phyloP scores from a whole-genome alignment of 2,329 filamentous ascomycete genomes.

The Pseudocercospora vitis region DNA sequence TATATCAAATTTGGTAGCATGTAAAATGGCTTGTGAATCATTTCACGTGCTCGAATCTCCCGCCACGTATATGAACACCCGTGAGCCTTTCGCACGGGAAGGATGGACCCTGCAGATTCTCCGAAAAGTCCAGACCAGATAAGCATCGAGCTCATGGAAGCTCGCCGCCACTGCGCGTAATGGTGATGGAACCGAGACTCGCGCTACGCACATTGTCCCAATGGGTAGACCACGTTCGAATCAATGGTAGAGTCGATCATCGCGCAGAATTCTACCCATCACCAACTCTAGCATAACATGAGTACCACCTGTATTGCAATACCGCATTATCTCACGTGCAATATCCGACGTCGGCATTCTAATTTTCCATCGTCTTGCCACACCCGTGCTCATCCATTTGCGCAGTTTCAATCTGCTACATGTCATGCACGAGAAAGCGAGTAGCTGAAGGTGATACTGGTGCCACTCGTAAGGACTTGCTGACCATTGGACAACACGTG shows the following conservation, averaged over 20 bases:
- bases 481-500: conserved; percentile 83
- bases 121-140: neutral
- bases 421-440: neutral
- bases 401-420: too few species aligned
- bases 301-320: too few species aligned
- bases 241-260: too few species aligned
- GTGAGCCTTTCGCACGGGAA: neutral
- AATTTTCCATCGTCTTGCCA: neutral
- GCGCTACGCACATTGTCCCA: too few species aligned
- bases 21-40: neutral
- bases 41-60: too few species aligned
- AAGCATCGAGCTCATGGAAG: neutral
- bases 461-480: conserved; percentile 38
- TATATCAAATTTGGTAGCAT: conserved; percentile 3
- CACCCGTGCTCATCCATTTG: neutral
- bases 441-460: conserved; percentile 41
- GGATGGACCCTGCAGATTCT: conserved; percentile 4
- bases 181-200: too few species aligned
- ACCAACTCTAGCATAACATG: too few species aligned
- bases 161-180: neutral
- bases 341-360: too few species aligned
- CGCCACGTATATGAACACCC: neutral
- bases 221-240: too few species aligned
- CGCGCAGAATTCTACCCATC: too few species aligned
- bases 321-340: too few species aligned